phyloP scores from a whole-genome alignment of 2,329 filamentous ascomycete species.

The Rhynchosporium graminicola region DNA sequence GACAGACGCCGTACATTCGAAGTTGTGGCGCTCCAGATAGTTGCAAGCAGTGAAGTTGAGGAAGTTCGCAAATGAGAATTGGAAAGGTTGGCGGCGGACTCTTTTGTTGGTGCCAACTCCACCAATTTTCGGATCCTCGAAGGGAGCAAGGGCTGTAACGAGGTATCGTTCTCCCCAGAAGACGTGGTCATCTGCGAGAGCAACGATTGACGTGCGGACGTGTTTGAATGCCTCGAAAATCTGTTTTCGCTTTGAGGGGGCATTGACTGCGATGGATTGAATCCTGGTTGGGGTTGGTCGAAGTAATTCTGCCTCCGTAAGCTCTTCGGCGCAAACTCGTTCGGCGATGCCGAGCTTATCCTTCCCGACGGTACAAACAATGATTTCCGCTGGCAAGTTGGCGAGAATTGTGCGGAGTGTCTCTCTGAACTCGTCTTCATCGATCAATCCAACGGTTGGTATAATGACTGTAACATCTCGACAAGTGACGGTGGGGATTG shows the following conservation, averaged over 20 bases:
- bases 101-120: slow-evolving; percentile 59
- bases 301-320: neutral
- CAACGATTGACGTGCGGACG: slow-evolving; percentile 25
- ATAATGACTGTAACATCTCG: slow-evolving; percentile 34
- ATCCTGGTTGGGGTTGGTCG: neutral
- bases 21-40: slow-evolving; percentile 65
- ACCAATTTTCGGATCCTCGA: slow-evolving; percentile 45
- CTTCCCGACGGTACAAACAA: slow-evolving; percentile 26
- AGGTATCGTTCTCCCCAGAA: slow-evolving; percentile 30
- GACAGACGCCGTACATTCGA: slow-evolving; percentile 57
- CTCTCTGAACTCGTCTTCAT: slow-evolving; percentile 15
- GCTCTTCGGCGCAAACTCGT: slow-evolving; percentile 1
- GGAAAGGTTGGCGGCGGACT: slow-evolving; percentile 44
- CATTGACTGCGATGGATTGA: neutral
- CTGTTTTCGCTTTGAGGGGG: slow-evolving; percentile 26
- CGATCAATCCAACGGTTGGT: slow-evolving; percentile 27
- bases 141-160: slow-evolving; percentile 24
- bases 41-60: slow-evolving; percentile 57
- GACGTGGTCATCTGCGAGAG: slow-evolving; percentile 30
- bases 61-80: slow-evolving; percentile 22
- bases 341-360: slow-evolving; percentile 9
- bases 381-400: slow-evolving; percentile 25
- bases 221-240: slow-evolving; percentile 21
- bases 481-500: slow-evolving; percentile 15
- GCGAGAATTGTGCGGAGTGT: slow-evolving; percentile 21